A percentile compares a stretch with the other conserved stretches of the same genome.
These are phyloP conservation scores for Funneliformis caledonium DNA, from an alignment of 371 early-diverging fungal species.

Conservation along the genomic window DNA sequence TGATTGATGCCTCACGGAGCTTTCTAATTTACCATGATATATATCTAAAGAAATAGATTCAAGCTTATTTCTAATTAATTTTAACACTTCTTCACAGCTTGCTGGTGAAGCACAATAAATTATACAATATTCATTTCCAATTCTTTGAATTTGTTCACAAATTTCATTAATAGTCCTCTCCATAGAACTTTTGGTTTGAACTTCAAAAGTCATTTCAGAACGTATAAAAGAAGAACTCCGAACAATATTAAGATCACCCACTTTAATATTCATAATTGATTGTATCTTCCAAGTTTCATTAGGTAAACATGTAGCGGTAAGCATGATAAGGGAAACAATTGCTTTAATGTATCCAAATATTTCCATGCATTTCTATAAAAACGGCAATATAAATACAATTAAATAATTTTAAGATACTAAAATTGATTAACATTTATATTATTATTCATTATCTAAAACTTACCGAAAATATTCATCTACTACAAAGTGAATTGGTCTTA, in stretches of 20 bases:
- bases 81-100: conserved; percentile 91
- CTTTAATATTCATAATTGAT: not conserved
- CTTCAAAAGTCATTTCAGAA: not conserved
- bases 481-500: not conserved
- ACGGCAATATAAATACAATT: not conserved
- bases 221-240: not conserved
- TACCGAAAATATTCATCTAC: conserved; percentile 17
- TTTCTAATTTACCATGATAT: not conserved
- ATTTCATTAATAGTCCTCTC: conserved; percentile 65
- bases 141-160: conserved; percentile 76
- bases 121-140: conserved; percentile 82
- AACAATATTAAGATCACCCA: not conserved
- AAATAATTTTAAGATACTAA: not conserved
- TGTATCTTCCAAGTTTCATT: not conserved
- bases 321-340: not conserved
- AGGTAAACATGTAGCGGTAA: not conserved
- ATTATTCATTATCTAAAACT: no score
- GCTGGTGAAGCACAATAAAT: conserved; percentile 93
- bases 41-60: conserved; percentile 69
- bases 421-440: no score
- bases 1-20: not conserved
- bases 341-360: not conserved
- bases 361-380: not conserved
- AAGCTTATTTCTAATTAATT: conserved; percentile 57
- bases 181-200: not conserved